Percentiles rank a stretch among this genome's conserved stretches.
phyloP scores from a whole-genome alignment of 2,329 filamentous ascomycete species.

The Paecilomyces formosus region DNA sequence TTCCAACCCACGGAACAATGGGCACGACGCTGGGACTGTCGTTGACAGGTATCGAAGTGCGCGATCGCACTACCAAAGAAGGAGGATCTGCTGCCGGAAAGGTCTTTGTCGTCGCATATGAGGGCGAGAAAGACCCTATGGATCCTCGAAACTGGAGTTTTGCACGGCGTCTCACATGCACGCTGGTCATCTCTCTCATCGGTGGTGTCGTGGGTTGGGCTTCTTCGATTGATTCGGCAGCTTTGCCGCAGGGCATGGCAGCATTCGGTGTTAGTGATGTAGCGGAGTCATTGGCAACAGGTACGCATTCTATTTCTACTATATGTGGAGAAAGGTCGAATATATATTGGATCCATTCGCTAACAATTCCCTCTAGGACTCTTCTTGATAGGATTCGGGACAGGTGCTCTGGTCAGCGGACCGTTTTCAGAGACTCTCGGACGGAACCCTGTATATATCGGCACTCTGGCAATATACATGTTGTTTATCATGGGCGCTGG shows the following conservation, averaged over 20 bases:
- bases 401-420: slow-evolving; percentile 40
- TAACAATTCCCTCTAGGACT: slow-evolving; percentile 14
- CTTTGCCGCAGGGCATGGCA: slow-evolving; percentile 30
- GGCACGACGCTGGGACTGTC: slow-evolving; percentile 14
- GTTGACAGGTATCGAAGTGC: slow-evolving; percentile 17
- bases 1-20: slow-evolving; percentile 11
- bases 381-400: slow-evolving; percentile 42
- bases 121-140: slow-evolving; percentile 33
- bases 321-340: not conserved
- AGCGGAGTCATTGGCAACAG: slow-evolving; percentile 38
- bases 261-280: slow-evolving; percentile 40
- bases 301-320: slow-evolving; percentile 5
- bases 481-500: slow-evolving; percentile 44
- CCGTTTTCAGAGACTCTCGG: slow-evolving; percentile 43
- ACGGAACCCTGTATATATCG: slow-evolving; percentile 43
- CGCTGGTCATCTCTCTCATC: slow-evolving; percentile 30
- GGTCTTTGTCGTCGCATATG: slow-evolving; percentile 35
- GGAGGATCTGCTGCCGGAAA: slow-evolving; percentile 19
- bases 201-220: slow-evolving; percentile 44
- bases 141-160: slow-evolving; percentile 41
- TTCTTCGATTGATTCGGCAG: slow-evolving; percentile 43
- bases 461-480: slow-evolving; percentile 40
- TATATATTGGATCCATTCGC: not conserved
- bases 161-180: slow-evolving; percentile 20
- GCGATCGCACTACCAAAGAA: slow-evolving; percentile 11